Evolutionary conservation across 1,284 basidiomycete species (phyloP).

Genomic region (Boletus coffeatus): DNA sequence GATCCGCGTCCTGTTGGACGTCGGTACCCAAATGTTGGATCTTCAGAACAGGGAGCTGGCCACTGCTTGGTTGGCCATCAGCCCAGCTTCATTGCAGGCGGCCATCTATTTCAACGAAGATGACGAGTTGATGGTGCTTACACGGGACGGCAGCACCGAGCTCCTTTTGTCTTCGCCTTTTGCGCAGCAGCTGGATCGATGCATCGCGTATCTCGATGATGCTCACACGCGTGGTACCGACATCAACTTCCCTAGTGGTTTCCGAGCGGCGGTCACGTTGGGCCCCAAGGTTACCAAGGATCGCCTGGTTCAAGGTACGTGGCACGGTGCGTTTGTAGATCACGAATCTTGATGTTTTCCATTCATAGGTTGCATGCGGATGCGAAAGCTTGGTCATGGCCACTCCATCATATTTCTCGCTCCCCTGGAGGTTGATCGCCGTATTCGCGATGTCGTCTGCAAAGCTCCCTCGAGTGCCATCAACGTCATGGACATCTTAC

Average conservation of each 20-base stretch:
- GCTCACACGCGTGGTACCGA: not conserved
- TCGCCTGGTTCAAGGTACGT: not conserved
- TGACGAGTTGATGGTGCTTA: not conserved
- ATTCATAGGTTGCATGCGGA: not conserved
- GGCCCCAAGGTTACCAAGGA: not conserved
- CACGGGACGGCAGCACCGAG: not conserved
- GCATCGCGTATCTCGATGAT: not conserved
- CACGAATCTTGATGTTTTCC: not conserved
- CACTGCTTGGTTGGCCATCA: not conserved
- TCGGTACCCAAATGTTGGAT: conserved; percentile 1
- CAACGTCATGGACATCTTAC: conserved; percentile 33
- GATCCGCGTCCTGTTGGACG: not conserved
- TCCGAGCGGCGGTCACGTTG: not conserved
- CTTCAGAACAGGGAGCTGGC: not conserved
- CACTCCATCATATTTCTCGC: not conserved
- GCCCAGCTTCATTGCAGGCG: not conserved
- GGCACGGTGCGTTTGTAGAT: no score
- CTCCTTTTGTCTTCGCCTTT: not conserved
- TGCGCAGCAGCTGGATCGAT: not conserved
- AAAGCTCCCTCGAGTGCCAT: conserved; percentile 8
- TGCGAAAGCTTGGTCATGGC: not conserved
- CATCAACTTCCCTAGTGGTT: not conserved
- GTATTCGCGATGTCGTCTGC: not conserved
- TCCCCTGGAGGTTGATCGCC: not conserved
- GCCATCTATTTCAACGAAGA: conserved; percentile 1